A percentile compares a stretch with the other conserved stretches of the same genome.
Conservation (phyloP, 805 yeast species). For the Candida sakaeoensis region DNA sequence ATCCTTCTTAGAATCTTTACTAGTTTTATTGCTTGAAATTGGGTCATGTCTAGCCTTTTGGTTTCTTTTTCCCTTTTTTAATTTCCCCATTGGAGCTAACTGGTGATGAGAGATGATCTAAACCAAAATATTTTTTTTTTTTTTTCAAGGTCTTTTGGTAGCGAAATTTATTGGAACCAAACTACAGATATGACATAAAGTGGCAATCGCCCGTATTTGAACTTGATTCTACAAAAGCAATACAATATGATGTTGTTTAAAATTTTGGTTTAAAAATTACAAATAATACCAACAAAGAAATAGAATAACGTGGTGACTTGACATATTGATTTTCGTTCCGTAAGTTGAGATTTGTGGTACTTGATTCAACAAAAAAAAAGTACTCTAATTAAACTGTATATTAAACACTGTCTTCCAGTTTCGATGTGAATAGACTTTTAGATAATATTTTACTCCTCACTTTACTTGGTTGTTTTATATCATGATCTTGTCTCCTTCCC, state of each 20-base stretch:
- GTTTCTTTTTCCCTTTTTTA: constrained; percentile 54
- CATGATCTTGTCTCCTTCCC: constrained; percentile 44
- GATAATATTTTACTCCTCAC: not conserved
- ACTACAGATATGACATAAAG: no score
- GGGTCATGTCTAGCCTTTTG: constrained; percentile 36
- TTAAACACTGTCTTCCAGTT: constrained; percentile 1
- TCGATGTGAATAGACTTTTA: not conserved
- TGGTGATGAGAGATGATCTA: constrained; percentile 2
- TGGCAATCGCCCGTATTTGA: no score
- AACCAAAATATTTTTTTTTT: not conserved
- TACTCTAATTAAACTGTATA: not conserved
- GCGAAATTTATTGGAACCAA: not conserved
- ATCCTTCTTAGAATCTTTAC: constrained; percentile 34
- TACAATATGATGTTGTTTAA: no score
- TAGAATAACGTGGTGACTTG: no score
- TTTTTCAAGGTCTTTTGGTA: not conserved
- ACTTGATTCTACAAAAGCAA: no score
- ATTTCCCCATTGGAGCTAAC: constrained; percentile 57
- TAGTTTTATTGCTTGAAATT: constrained; percentile 14
- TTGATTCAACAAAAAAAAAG: not conserved
- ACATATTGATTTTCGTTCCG: no score
- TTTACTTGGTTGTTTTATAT: constrained; percentile 5
- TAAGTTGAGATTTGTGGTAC: no score
- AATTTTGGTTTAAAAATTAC: no score
- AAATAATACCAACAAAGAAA: no score